phyloP scores from a whole-genome alignment of 495 filamentous ascomycete genomes.

The Cryomyces antarcticus region DNA sequence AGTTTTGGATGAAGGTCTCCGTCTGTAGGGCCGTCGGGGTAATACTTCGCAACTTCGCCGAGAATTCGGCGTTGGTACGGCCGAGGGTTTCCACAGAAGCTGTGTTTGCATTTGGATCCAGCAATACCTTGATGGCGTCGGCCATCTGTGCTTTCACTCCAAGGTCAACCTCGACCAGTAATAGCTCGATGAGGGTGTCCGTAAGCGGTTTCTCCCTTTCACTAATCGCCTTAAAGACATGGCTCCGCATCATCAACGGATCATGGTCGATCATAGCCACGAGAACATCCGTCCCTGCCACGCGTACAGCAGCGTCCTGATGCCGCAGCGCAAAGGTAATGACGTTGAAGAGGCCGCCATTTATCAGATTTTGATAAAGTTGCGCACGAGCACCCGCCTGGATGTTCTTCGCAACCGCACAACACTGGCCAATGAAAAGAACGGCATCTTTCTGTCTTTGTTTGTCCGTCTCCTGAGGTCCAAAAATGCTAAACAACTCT shows the following conservation, averaged over 20 bases:
- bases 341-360: constrained; percentile 66
- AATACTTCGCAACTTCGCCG: constrained; percentile 33
- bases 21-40: constrained; percentile 48
- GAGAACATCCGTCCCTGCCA: constrained; percentile 84
- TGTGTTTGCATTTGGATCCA: constrained; percentile 52
- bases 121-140: constrained; percentile 82
- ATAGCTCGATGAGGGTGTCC: constrained; percentile 81
- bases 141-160: constrained; percentile 92
- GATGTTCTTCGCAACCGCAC: constrained; percentile 80
- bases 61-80: constrained; percentile 50
- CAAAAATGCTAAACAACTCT: constrained; percentile 82
- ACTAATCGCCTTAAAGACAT: constrained; percentile 77
- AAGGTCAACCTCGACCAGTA: constrained; percentile 77
- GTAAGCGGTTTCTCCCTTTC: constrained; percentile 75
- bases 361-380: constrained; percentile 77
- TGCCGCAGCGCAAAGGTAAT: constrained; percentile 84
- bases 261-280: constrained; percentile 93
- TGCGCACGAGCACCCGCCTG: constrained; percentile 60
- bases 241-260: constrained; percentile 74
- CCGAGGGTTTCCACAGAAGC: constrained; percentile 35
- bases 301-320: constrained; percentile 61
- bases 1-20: constrained; percentile 62
- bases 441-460: constrained; percentile 84
- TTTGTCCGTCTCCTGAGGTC: constrained; percentile 35
- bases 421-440: constrained; percentile 91